A percentile compares a stretch with the other conserved stretches of the same genome.
Conservation (phyloP, 192 early-diverging fungal species). For the Entomortierella lignicola region DNA sequence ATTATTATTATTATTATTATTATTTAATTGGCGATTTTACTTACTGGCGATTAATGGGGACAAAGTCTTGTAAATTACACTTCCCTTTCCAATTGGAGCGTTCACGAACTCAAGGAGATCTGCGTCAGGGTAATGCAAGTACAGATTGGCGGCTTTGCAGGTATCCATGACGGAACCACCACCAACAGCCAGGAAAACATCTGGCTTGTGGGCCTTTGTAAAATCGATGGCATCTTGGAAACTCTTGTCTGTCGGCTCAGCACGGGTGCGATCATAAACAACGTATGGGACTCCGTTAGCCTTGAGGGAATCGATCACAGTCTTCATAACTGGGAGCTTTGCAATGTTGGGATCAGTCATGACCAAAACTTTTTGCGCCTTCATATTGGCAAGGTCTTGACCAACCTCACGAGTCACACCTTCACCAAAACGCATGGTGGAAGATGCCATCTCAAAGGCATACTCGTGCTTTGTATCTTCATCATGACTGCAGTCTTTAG, state of each 20-base stretch:
- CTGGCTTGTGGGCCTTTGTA: constrained; percentile 76
- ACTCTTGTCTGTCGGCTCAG: constrained; percentile 86
- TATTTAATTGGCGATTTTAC: background rate
- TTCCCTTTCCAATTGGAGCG: constrained; percentile 89
- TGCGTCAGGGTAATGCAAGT: constrained; percentile 81
- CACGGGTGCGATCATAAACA: constrained; percentile 80
- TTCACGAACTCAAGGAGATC: constrained; percentile 94
- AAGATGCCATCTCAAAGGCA: constrained; percentile 90
- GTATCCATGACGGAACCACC: constrained; percentile 94
- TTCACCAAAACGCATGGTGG: constrained; percentile 86
- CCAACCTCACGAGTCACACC: constrained; percentile 89
- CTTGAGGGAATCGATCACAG: constrained; percentile 82
- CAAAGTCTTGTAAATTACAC: constrained; percentile 76
- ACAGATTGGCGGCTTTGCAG: constrained; percentile 91
- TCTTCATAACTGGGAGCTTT: constrained; percentile 78
- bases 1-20: too few relatives aligned
- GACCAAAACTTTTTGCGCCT: constrained; percentile 85
- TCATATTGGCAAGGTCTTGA: constrained; percentile 83
- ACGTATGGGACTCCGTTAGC: constrained; percentile 73
- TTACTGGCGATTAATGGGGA: constrained; percentile 83
- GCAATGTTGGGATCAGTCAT: constrained; percentile 84
- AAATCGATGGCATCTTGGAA: constrained; percentile 88
- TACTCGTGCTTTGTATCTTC: constrained; percentile 64
- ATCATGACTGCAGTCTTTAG: constrained; percentile 11
- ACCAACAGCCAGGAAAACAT: constrained; percentile 91